phyloP scores from a whole-genome alignment of 1,139 yeast genomes.

The Magnusiomyces ingens region DNA sequence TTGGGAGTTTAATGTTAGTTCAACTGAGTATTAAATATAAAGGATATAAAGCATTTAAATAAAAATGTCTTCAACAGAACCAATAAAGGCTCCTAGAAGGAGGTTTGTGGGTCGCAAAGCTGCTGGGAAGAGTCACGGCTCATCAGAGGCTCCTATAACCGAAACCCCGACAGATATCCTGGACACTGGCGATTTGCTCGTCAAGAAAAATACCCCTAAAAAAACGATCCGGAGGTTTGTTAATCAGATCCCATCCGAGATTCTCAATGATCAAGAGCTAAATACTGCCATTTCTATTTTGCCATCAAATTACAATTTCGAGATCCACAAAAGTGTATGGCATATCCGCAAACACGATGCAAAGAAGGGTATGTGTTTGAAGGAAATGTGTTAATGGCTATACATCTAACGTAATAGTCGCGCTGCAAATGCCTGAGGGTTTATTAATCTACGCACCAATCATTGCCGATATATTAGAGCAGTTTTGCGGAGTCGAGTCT shows the following conservation, averaged over 20 bases:
- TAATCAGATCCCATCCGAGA: conserved; percentile 88
- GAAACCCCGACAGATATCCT: conserved; percentile 10
- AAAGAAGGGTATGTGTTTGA: conserved; percentile 34
- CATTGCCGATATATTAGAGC: conserved; percentile 84
- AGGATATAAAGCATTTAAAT: too few relatives aligned
- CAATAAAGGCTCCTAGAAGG: conserved; percentile 35
- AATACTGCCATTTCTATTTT: conserved; percentile 73
- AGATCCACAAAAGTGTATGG: conserved; percentile 93
- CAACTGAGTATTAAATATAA: too few relatives aligned
- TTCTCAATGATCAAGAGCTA: conserved; percentile 67
- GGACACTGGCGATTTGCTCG: too few relatives aligned
- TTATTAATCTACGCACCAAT: conserved; percentile 77
- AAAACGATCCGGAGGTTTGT: conserved; percentile 43
- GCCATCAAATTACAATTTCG: conserved; percentile 91
- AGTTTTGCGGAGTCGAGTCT: conserved; percentile 80
- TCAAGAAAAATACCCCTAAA: too few relatives aligned
- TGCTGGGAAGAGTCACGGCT: conserved; percentile 16
- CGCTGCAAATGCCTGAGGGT: conserved; percentile 98
- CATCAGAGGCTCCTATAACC: conserved; percentile 5
- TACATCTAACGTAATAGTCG: conserved; percentile 41
- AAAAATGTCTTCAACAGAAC: conserved; percentile 6
- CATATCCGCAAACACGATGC: conserved; percentile 70
- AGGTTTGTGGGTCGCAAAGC: conserved; percentile 41
- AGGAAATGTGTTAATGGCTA: background rate
- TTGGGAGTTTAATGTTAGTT: too few relatives aligned